Percentiles rank a stretch among this genome's conserved stretches.
These are phyloP conservation scores for Russula lepida DNA, from an alignment of 768 basidiomycete genomes.

Conservation along the genomic window DNA sequence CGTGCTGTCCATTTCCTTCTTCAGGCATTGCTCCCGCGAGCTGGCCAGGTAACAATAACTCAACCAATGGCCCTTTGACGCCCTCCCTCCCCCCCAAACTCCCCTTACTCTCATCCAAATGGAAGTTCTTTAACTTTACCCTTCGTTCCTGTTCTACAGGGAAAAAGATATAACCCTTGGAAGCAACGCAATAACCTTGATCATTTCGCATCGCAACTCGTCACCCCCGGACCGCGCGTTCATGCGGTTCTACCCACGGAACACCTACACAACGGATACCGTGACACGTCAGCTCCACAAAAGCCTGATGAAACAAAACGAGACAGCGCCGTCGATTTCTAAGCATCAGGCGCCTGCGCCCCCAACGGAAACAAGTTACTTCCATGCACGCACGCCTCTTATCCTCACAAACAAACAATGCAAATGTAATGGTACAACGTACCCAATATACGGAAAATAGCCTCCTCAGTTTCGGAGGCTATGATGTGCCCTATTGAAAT, in stretches of 20 bases:
- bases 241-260: slow-evolving; percentile 77
- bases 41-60: neutral
- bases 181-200: neutral
- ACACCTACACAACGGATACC: slow-evolving; percentile 35
- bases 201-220: neutral
- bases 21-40: slow-evolving; percentile 8
- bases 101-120: neutral
- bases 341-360: slow-evolving; percentile 3
- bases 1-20: neutral
- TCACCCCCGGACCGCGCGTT: slow-evolving; percentile 43
- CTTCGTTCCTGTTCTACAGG: neutral
- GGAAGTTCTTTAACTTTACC: neutral
- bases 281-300: neutral
- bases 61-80: neutral
- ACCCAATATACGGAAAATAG: slow-evolving; percentile 73
- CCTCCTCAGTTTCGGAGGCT: slow-evolving; percentile 78
- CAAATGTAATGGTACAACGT: slow-evolving; percentile 14
- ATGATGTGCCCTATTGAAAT: slow-evolving; percentile 47
- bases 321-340: slow-evolving; percentile 1
- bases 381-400: neutral
- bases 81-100: neutral
- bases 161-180: neutral
- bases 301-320: neutral
- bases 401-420: neutral
- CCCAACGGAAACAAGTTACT: neutral